A percentile compares a stretch with the other conserved stretches of the same genome.
Conservation (phyloP, 1,284 basidiomycete genomes). For the Puccinia triticina region DNA sequence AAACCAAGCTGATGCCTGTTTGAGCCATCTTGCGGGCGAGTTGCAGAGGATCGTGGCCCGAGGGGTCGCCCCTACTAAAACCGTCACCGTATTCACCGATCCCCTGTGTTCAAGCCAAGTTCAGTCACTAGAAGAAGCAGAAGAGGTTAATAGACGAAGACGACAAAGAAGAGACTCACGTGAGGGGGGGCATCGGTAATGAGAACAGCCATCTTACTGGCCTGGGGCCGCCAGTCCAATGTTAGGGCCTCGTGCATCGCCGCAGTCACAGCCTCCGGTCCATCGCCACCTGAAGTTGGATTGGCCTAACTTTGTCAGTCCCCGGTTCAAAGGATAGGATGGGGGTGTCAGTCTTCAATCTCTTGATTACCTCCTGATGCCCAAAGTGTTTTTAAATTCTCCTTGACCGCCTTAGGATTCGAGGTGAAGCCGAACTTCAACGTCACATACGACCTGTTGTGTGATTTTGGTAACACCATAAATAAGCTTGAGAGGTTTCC, state of each 20-base stretch:
- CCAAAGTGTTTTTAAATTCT: constrained; percentile 44
- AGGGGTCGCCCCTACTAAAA: constrained; percentile 36
- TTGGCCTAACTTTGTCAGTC: neutral
- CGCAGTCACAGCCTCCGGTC: constrained; percentile 95
- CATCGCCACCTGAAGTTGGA: constrained; percentile 72
- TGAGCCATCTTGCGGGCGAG: constrained; percentile 86
- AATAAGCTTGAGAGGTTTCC: neutral
- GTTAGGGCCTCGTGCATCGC: constrained; percentile 79
- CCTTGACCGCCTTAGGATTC: constrained; percentile 28
- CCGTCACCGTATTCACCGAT: constrained; percentile 48
- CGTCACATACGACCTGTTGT: constrained; percentile 41
- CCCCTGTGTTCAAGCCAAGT: constrained; percentile 49
- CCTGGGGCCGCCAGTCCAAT: constrained; percentile 86
- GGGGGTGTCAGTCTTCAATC: neutral
- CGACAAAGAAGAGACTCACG: constrained; percentile 59
- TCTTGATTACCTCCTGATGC: constrained; percentile 35
- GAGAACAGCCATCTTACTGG: constrained; percentile 79
- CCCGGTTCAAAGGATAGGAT: neutral
- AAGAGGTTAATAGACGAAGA: neutral
- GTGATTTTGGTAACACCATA: neutral
- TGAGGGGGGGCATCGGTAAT: constrained; percentile 86
- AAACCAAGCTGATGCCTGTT: constrained; percentile 82
- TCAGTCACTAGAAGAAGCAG: constrained; percentile 59
- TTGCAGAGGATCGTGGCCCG: constrained; percentile 80
- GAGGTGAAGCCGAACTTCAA: constrained; percentile 46